Base-by-base conservation (phyloP, 352 stramenopile genomes). In the Globisporangium iwayamae region DNA sequence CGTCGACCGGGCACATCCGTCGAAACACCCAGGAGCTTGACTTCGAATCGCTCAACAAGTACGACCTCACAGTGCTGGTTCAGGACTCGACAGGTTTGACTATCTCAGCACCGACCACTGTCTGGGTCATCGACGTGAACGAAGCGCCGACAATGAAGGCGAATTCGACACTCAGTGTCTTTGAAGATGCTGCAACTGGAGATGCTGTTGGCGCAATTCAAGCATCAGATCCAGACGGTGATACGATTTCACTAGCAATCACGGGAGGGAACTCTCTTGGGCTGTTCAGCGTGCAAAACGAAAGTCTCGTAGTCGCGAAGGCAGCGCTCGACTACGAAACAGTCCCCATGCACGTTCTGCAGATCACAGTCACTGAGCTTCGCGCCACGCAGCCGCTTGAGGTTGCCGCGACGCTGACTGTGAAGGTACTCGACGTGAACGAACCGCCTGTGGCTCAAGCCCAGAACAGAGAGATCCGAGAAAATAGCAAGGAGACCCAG, bases 51-150 rank as follows among this genome's bases (percentile, higher is more conserved):
- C 65, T 71, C 6, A 75, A 67, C 36, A 59, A 65, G 18, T 75
- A 78, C 46, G 66, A 75, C 3, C 56, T 78, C 3, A 20, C 62
- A 50, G 16, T 78, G 20, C 55, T 36, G 18, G 63, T 75, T 4
- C 52, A 53, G 46, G 68, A 75, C 16, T 61, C 30, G 41, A 51
- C 62, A 4, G 61, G 65, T 16, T 63, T 78, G 18, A 18, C 63
- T 22, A 38, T 62, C 3, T 18, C 51, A n/a, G 58, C 52, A 14
- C 55, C 43, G 2, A 46, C 66, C 8, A 66, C 46, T n/a, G 59
- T 78, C 28, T 78, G 71, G 71, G 60, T 78, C 39, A 47, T 75
- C n/a, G 63, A 75, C 18, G 60, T 74, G 18, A 66, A 78, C 30
- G 71, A 78, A 70, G 36, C 62, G 39, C 71, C 71, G 2, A 51